Conservation (phyloP, 2,329 filamentous ascomycete species). For the Pestalotiopsis sp. region DNA sequence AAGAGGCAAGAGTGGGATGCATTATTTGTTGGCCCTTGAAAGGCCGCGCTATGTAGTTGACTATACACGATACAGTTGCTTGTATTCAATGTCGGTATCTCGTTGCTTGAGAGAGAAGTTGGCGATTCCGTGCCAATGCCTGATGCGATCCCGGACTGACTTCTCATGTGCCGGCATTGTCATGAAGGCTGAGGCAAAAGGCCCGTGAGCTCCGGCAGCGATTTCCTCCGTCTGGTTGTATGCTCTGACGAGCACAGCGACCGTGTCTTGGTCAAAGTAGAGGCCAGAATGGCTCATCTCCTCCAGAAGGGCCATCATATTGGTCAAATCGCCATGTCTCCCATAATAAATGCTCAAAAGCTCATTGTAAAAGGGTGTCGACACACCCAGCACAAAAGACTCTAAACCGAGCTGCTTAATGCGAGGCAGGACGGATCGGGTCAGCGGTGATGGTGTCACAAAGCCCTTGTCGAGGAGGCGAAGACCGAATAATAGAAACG, state of each 20-base stretch:
- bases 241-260: slow-evolving; percentile 38
- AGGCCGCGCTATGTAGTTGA: not conserved
- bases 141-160: slow-evolving; percentile 30
- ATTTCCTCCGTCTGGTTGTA: slow-evolving; percentile 24
- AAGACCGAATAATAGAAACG: slow-evolving; percentile 61
- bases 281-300: slow-evolving; percentile 70
- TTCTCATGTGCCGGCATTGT: slow-evolving; percentile 40
- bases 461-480: slow-evolving; percentile 62
- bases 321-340: slow-evolving; percentile 59
- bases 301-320: slow-evolving; percentile 58
- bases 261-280: slow-evolving; percentile 54
- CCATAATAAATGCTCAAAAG: slow-evolving; percentile 65
- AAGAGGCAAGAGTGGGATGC: not conserved
- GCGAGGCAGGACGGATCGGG: slow-evolving; percentile 65
- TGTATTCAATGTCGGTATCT: slow-evolving; percentile 21
- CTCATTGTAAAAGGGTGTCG: slow-evolving; percentile 70
- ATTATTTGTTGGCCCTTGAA: not conserved
- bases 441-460: slow-evolving; percentile 57
- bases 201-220: slow-evolving; percentile 21
- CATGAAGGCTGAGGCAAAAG: slow-evolving; percentile 35
- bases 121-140: slow-evolving; percentile 31
- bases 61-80: not conserved
- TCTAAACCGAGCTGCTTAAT: slow-evolving; percentile 70
- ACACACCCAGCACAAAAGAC: slow-evolving; percentile 73
- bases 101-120: slow-evolving; percentile 29